A percentile compares a stretch with the other conserved stretches of the same genome.
phyloP scores from a whole-genome alignment of 768 basidiomycete species.

The Pleurotus sapidus region DNA sequence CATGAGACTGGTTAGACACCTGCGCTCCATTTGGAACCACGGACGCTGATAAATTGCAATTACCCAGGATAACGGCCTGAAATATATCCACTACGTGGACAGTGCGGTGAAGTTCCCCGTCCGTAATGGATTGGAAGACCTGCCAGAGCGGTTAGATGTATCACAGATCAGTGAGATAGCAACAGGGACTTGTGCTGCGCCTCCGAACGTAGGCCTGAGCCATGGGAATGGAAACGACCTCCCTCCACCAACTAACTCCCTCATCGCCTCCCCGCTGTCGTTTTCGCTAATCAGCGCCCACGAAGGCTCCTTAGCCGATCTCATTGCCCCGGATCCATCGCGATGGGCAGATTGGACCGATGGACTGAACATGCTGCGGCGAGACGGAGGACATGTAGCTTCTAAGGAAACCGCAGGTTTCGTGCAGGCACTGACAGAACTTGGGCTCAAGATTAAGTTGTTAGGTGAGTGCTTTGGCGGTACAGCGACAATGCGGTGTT shows the following conservation, averaged over 20 bases:
- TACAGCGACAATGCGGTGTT: not conserved
- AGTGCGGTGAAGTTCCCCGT: slow-evolving; percentile 77
- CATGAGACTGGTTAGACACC: slow-evolving; percentile 65
- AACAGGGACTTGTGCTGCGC: slow-evolving; percentile 69
- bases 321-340: slow-evolving; percentile 73
- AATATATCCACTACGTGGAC: slow-evolving; percentile 85
- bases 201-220: slow-evolving; percentile 53
- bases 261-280: slow-evolving; percentile 63
- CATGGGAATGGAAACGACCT: slow-evolving; percentile 51
- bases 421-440: slow-evolving; percentile 84
- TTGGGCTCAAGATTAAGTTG: slow-evolving; percentile 88
- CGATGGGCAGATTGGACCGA: slow-evolving; percentile 95
- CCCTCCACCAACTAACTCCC: slow-evolving; percentile 43
- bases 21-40: not conserved
- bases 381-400: slow-evolving; percentile 78
- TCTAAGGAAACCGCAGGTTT: slow-evolving; percentile 86
- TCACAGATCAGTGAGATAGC: slow-evolving; percentile 77
- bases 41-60: slow-evolving; percentile 3
- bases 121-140: slow-evolving; percentile 79
- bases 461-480: slow-evolving; percentile 50
- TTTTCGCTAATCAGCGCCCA: slow-evolving; percentile 73
- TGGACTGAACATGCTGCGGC: slow-evolving; percentile 82
- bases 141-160: slow-evolving; percentile 84
- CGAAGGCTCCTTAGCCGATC: slow-evolving; percentile 73
- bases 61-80: slow-evolving; percentile 70